phyloP scores from a whole-genome alignment of 148 eudicot genomes.

The Silene latifolia region DNA sequence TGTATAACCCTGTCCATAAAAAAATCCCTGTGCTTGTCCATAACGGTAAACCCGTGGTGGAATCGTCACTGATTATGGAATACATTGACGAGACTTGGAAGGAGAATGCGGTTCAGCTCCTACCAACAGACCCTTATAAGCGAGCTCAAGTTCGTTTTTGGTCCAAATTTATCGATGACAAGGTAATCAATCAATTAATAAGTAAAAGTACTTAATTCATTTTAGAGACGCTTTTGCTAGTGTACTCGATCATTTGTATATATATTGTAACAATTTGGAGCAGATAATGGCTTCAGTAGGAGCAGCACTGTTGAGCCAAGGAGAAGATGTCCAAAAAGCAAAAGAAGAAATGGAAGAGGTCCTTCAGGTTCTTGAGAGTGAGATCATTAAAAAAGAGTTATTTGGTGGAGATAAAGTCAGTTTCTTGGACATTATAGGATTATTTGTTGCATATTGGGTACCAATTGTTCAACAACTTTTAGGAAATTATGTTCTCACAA shows the following conservation, averaged over 20 bases:
- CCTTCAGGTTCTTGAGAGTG: constrained; percentile 22
- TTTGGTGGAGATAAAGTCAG: constrained; percentile 27
- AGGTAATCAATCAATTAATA: not conserved
- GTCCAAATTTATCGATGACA: not conserved
- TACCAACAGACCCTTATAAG: not conserved
- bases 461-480: constrained; percentile 11
- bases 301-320: constrained; percentile 1
- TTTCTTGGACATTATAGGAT: too few species aligned
- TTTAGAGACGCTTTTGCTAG: too few species aligned
- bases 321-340: constrained; percentile 1
- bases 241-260: too few species aligned
- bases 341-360: too few species aligned
- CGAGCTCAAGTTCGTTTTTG: constrained; percentile 2
- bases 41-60: too few species aligned
- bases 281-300: constrained; percentile 1
- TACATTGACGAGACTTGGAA: too few species aligned
- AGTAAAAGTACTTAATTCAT: too few species aligned
- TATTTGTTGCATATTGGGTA: too few species aligned
- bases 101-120: not conserved
- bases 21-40: too few species aligned
- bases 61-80: too few species aligned
- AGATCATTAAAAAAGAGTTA: constrained; percentile 21
- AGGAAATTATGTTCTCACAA: not conserved
- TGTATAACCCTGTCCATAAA: constrained; percentile 5
- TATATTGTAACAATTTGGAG: too few species aligned